Conservation (phyloP, 2,329 filamentous ascomycete genomes). For the Orbilia blumenaviensis region DNA sequence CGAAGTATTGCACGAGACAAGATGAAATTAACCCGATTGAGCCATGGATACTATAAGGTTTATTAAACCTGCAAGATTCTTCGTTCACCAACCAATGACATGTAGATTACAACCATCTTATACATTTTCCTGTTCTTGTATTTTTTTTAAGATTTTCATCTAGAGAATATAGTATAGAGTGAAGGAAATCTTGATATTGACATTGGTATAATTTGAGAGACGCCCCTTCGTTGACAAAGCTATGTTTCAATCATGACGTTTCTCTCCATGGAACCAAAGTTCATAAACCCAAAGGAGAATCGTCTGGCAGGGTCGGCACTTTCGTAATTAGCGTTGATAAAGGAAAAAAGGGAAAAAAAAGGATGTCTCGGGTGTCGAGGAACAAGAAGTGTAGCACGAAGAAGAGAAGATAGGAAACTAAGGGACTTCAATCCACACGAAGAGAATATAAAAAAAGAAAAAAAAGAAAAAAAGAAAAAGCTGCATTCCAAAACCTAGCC, state of each 20-base stretch:
- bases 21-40: too few species aligned
- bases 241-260: slow-evolving; percentile 12
- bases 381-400: not conserved
- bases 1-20: too few species aligned
- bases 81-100: too few species aligned
- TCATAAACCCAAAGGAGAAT: slow-evolving; percentile 30
- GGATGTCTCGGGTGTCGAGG: not conserved
- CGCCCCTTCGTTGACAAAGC: not conserved
- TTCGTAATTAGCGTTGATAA: slow-evolving; percentile 41
- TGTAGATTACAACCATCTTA: too few species aligned
- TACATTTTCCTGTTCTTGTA: not conserved
- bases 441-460: too few species aligned
- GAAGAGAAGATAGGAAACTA: not conserved
- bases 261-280: slow-evolving; percentile 15
- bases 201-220: slow-evolving; percentile 5
- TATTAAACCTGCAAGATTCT: too few species aligned
- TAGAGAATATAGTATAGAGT: not conserved
- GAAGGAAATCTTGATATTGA: slow-evolving; percentile 1
- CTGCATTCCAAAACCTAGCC: slow-evolving; percentile 8
- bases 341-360: not conserved
- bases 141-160: not conserved
- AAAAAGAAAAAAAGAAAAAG: slow-evolving; percentile 7
- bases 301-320: slow-evolving; percentile 23
- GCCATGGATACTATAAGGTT: too few species aligned
- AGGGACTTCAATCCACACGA: not conserved